These are phyloP conservation scores for Phytopythium vexans DNA, from an alignment of 352 stramenopile species.

Conservation along the genomic window DNA sequence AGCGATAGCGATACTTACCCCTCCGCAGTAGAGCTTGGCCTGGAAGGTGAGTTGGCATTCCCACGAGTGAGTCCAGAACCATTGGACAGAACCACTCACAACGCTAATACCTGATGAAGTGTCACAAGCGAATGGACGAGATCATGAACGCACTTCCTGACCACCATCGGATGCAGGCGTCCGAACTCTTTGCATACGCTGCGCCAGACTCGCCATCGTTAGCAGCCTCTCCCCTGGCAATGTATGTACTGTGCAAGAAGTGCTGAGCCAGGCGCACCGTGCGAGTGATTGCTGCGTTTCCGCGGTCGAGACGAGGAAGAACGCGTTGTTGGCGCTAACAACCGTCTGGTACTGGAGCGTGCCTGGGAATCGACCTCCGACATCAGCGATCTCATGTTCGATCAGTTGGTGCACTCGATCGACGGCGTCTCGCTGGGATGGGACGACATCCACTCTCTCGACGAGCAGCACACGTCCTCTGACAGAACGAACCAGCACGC, in stretches of 20 bases:
- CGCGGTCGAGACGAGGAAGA: slow-evolving; percentile 1
- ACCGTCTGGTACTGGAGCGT: slow-evolving; percentile 24
- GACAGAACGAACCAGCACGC: neutral
- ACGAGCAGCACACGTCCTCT: slow-evolving; percentile 26
- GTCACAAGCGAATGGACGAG: slow-evolving; percentile 20
- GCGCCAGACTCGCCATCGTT: neutral
- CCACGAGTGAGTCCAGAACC: no score
- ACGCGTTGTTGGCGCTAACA: neutral
- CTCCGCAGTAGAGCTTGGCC: slow-evolving; percentile 24
- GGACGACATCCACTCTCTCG: slow-evolving; percentile 21
- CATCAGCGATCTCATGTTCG: slow-evolving; percentile 9
- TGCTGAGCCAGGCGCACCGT: neutral
- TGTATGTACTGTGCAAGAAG: neutral
- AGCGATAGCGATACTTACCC: slow-evolving; percentile 18
- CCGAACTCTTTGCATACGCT: slow-evolving; percentile 34
- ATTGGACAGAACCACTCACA: neutral
- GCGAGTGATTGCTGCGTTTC: slow-evolving; percentile 2
- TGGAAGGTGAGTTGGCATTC: neutral
- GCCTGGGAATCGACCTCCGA: slow-evolving; percentile 5
- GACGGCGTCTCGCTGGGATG: neutral
- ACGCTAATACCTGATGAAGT: slow-evolving; percentile 27
- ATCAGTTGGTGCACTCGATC: slow-evolving; percentile 6
- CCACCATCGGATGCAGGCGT: slow-evolving; percentile 27
- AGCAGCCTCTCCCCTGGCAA: neutral
- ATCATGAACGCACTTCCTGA: slow-evolving; percentile 30